Evolutionary conservation across 768 basidiomycete genomes (phyloP), one percentile per base, ranked within the genome.

Genomic region (Rhizopogon sp.): DNA sequence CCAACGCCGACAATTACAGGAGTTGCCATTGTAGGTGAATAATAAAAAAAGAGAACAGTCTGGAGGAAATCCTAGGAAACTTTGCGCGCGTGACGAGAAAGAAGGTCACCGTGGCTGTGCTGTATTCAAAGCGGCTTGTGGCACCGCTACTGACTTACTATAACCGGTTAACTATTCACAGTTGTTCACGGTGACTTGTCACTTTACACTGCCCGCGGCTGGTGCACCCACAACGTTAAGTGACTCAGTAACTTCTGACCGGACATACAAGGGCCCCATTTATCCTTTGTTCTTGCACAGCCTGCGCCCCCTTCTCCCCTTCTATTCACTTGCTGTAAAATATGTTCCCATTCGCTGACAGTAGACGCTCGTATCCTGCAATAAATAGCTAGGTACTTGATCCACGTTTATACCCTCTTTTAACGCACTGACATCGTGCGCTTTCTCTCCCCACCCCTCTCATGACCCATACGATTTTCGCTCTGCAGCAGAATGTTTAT

Each of bases 1-100:
- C 84, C 85, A 54, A 92, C 75, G 44, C 90, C 93, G 46, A 93
- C 64, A 41, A 93, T 73, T 44, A 92, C 68, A 53, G 90, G 83
- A 39, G 90, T 91, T 14, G 91, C 79, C 93, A 94, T 93, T 29
- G 39, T 35, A 37, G 43, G 53, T 10, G 35, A 11, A 35, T 9
- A 35, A 35, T 9, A 35, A 11, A 11, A 37, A 37, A 37, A 37
- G 35, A 35, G 43, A 28, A 28, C 16, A 14, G 13, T 39, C 49
- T 53, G 20, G 50, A 42, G 31, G 6, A 47, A 47, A 47, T 9
- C 45, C 28, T 47, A 3, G 45, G 28, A 17, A 29, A 47, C 8
- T 47, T 29, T 25, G 25, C 25, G 31, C 29, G 29, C 22, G 39
- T 40, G 39, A 49, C 10, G 31, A 49, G 31, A 47, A 14, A 33